These are phyloP conservation scores for Lentinula sp. DNA, from an alignment of 768 basidiomycete genomes.

Conservation along the genomic window DNA sequence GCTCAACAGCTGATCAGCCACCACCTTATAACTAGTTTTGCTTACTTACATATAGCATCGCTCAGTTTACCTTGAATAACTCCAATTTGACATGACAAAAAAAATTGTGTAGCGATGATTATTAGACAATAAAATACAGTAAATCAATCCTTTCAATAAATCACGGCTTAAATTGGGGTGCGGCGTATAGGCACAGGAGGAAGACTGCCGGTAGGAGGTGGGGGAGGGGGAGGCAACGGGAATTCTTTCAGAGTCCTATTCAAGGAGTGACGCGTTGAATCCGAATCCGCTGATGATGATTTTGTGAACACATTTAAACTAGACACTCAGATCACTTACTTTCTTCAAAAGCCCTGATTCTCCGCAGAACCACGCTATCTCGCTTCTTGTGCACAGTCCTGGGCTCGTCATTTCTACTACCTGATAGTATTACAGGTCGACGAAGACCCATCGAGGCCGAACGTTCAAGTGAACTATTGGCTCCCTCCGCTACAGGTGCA, in stretches of 20 bases:
- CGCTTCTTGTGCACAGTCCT: conserved; percentile 16
- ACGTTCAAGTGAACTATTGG: background rate
- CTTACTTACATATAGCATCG: background rate
- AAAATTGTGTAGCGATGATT: background rate
- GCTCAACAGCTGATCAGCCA: conserved; percentile 9
- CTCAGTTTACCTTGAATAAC: background rate
- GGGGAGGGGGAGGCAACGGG: conserved; percentile 30
- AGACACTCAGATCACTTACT: conserved; percentile 5
- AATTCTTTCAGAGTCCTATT: conserved; percentile 27
- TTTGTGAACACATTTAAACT: background rate
- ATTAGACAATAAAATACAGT: background rate
- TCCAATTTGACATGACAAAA: background rate
- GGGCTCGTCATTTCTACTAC: background rate
- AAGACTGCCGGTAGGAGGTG: conserved; percentile 7
- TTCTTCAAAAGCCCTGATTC: conserved; percentile 25
- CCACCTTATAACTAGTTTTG: conserved; percentile 10
- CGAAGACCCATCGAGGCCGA: conserved; percentile 6
- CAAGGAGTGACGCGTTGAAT: background rate
- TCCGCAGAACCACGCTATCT: conserved; percentile 31
- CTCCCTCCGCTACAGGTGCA: background rate
- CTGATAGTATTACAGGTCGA: background rate
- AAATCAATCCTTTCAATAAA: background rate
- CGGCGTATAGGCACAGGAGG: conserved; percentile 1
- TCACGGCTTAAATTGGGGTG: background rate
- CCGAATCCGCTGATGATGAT: background rate